Evolutionary conservation across 352 stramenopile genomes (phyloP).

Genomic region (Globisporangium viniferum): DNA sequence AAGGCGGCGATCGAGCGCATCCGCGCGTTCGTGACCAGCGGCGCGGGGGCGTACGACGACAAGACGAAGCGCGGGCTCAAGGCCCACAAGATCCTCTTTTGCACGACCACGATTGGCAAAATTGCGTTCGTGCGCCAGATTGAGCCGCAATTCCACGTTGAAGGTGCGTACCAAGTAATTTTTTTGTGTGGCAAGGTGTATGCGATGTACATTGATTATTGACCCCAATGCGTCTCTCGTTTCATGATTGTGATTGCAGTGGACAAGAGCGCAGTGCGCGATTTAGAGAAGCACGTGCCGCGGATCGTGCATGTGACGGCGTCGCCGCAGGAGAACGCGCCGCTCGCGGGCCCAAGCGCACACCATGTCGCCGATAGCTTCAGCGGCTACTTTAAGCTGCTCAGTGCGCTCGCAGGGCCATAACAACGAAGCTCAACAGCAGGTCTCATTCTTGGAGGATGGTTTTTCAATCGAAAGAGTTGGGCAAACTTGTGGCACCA

Average conservation of each 20-base stretch:
- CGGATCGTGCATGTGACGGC: slow-evolving; percentile 62
- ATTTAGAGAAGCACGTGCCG: slow-evolving; percentile 76
- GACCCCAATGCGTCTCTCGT: slow-evolving; percentile 7
- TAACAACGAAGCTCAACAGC: not conserved
- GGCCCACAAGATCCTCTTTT: slow-evolving; percentile 79
- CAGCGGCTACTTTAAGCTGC: slow-evolving; percentile 61
- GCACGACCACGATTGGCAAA: slow-evolving; percentile 70
- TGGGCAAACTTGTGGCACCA: not conserved
- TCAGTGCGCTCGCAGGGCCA: slow-evolving; percentile 25
- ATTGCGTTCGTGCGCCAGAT: slow-evolving; percentile 87
- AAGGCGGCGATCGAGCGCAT: slow-evolving; percentile 33
- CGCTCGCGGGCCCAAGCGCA: slow-evolving; percentile 23
- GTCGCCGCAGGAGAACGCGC: slow-evolving; percentile 21
- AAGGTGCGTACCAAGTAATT: slow-evolving; percentile 43
- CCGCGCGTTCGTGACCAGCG: slow-evolving; percentile 39
- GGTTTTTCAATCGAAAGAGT: not conserved
- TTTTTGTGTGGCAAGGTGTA: not conserved
- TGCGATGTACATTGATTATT: not conserved
- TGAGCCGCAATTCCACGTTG: slow-evolving; percentile 77
- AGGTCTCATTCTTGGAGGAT: not conserved
- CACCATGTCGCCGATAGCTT: slow-evolving; percentile 71
- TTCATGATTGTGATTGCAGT: slow-evolving; percentile 25
- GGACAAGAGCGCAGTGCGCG: slow-evolving; percentile 45
- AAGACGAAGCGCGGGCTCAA: slow-evolving; percentile 32
- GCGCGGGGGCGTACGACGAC: slow-evolving; percentile 23